Conservation (phyloP, 768 basidiomycete species). For the Leccinellum luteum region DNA sequence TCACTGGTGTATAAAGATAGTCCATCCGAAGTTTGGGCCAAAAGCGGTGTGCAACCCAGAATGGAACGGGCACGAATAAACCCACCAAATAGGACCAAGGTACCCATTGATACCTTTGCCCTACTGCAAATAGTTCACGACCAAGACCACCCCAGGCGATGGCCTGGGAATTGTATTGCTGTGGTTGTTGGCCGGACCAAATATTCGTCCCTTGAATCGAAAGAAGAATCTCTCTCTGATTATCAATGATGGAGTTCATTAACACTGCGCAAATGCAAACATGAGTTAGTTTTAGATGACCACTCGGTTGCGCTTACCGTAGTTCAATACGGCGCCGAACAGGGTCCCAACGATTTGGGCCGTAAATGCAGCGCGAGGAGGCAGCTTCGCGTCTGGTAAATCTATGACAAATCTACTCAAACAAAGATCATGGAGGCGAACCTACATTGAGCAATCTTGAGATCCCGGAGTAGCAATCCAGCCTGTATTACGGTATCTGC, state of each 20-base stretch:
- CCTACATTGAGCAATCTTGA: constrained; percentile 42
- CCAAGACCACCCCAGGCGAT: constrained; percentile 43
- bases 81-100: constrained; percentile 37
- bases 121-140: constrained; percentile 32
- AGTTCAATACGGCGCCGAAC: constrained; percentile 35
- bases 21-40: constrained; percentile 33
- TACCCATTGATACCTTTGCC: constrained; percentile 38
- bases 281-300: constrained; percentile 44
- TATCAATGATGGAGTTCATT: constrained; percentile 57
- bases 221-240: constrained; percentile 51
- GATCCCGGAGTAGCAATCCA: constrained; percentile 50
- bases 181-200: constrained; percentile 32
- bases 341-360: constrained; percentile 47
- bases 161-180: constrained; percentile 33
- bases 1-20: constrained; percentile 34
- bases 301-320: constrained; percentile 50
- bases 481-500: constrained; percentile 53
- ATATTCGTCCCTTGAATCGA: constrained; percentile 50
- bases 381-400: constrained; percentile 52
- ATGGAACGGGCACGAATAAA: constrained; percentile 38
- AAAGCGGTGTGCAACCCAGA: constrained; percentile 38
- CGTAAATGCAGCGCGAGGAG: constrained; percentile 62
- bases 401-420: constrained; percentile 35
- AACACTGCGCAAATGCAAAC: constrained; percentile 30
- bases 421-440: constrained; percentile 5